Evolutionary conservation across 371 early-diverging fungal genomes (phyloP), one percentile per base, ranked within the genome.

Genomic region (Mortierella sp.): DNA sequence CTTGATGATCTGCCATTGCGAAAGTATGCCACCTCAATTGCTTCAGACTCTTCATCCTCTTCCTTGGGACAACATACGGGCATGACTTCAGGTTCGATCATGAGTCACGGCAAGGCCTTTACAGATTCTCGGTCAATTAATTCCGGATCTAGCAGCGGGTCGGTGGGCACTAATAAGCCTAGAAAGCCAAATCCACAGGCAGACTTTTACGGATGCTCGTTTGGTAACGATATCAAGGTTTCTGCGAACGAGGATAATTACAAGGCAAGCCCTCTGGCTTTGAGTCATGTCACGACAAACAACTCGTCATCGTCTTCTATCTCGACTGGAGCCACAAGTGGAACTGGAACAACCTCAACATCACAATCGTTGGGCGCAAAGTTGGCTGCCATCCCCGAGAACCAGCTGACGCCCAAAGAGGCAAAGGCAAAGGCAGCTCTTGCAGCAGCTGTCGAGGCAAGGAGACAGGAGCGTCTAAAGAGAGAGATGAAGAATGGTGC

Each of bases 121-220:
- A 49, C 51, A 10, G 80, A 80, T 47, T 68, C 75, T 1, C 55
- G 75, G 20, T 80, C 80, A 22, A 68, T 80, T 61, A 64, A 57
- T 55, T 79, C 79, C 18, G 74, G 71, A 60, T 74, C 80, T n/a
- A 71, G 72, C 22, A 68, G 37, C 64, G 74, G 68, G 16, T 54
- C 70, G 1, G 20, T 30, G 12, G 61, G 64, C 3, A 40, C 65
- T 52, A 18, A 55, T 24, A 73, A 74, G 51, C 65, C 75, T 8
- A 47, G 75, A 26, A 60, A 64, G 4, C 75, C 75, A n/a, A 80
- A 80, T 30, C 75, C 75, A 20, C 78, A 78, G 59, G 69, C 80
- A 1, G 80, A 80, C 60, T 80, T 80, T 62, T 80, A 80, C 61
- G 80, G 80, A 30, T 72, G 80, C 47, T 80, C 80, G 6, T 80